Percentiles rank a stretch among this genome's conserved stretches.
Evolutionary conservation across 2,329 filamentous ascomycete genomes (phyloP).

Genomic region (Colletotrichum tropicale): DNA sequence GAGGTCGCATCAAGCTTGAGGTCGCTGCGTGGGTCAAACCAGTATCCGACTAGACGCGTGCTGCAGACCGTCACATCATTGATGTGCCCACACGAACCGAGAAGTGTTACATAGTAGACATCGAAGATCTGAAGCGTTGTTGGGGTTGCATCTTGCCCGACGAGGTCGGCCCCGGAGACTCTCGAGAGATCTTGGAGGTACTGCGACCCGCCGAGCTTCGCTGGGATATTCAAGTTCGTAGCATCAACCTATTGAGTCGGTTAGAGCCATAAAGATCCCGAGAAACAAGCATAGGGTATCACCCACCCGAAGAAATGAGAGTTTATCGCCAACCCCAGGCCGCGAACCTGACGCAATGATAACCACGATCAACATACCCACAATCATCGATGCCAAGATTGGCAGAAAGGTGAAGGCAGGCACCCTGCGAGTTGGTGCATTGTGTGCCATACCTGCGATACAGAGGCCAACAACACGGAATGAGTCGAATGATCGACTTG

Average conservation of each 20-base stretch:
- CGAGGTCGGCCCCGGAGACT: constrained; percentile 33
- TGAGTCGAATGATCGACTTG: neutral
- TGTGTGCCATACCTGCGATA: constrained; percentile 14
- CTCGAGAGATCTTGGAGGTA: constrained; percentile 35
- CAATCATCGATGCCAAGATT: constrained; percentile 26
- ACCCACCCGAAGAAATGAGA: constrained; percentile 38
- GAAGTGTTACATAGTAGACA: constrained; percentile 34
- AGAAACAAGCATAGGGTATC: neutral
- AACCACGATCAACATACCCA: constrained; percentile 28
- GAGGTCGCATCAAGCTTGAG: constrained; percentile 32
- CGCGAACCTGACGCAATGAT: constrained; percentile 33
- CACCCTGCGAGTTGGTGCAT: neutral
- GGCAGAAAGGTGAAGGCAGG: constrained; percentile 18
- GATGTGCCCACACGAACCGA: constrained; percentile 34
- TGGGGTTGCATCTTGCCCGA: constrained; percentile 30
- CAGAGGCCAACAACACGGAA: neutral
- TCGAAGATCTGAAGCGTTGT: constrained; percentile 29
- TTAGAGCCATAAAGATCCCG: neutral
- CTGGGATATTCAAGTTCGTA: constrained; percentile 28
- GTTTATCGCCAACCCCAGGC: constrained; percentile 21
- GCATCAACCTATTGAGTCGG: constrained; percentile 30
- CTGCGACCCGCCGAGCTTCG: constrained; percentile 33
- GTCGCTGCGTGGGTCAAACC: constrained; percentile 33
- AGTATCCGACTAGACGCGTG: constrained; percentile 29
- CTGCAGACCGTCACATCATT: constrained; percentile 28